Evolutionary conservation across 352 stramenopile genomes (phyloP), one percentile per base, ranked within the genome.

Genomic region (Salisapilia sapeloensis): DNA sequence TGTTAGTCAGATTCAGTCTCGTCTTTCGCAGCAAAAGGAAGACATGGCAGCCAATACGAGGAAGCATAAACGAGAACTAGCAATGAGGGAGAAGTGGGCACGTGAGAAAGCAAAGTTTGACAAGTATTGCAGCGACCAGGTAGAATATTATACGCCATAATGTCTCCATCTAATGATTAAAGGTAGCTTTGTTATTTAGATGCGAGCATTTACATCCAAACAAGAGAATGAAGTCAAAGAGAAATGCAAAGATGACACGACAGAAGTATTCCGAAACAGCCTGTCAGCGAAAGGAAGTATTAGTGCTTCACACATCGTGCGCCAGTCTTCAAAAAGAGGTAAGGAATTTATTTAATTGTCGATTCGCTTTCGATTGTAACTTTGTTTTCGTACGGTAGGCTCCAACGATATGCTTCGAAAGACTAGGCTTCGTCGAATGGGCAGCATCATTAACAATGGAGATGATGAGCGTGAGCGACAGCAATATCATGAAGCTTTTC

Each of bases 81-180:
- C 56, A 14, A 55, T 85, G 42, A 53, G 74, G 4, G 56, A 81
- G 7, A 83, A 84, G 29, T 89, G 74, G 74, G 54, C 60, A 2
- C 42, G 63, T 0, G 74, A 89, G 38, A 84, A 83, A 36, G 52
- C 63, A 31, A 86, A 89, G 33, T 89, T 89, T 27, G 65, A 89
- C 21, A 76, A 66, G 30, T 86, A 84, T 44, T 89, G 85, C 47
- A 71, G 75, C 31, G 60, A 81, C 31, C 74, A 89, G 40, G 55
- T 89, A 22, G 18, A 47, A 14, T 36, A 40, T 8, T 31, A 44
- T 5, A 39, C 16, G 4, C 9, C 24, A 4, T 51, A 50, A 27
- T 29, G 33, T 3, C 21, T 34, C 5, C 11, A 33, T 1, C 23
- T 14, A 6, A 11, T 11, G 6, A 20, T 12, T 21, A 33, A 10